phyloP scores from a whole-genome alignment of 2,329 filamentous ascomycete species.

The Xylariaceae sp. region DNA sequence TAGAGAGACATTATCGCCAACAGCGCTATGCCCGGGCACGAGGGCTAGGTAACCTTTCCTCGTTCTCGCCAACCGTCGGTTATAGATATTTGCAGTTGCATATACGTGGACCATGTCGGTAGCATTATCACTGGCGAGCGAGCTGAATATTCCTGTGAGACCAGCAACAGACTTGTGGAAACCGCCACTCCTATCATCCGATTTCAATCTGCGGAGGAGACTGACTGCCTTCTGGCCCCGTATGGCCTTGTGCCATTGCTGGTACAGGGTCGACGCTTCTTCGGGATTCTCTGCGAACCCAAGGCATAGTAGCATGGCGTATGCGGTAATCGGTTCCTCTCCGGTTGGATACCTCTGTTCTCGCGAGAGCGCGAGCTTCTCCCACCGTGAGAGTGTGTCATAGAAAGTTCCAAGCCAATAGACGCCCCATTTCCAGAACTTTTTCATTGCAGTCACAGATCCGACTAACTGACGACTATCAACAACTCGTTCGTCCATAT shows the following conservation, averaged over 20 bases:
- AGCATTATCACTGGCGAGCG: neutral
- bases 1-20: conserved; percentile 7
- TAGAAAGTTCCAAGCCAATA: neutral
- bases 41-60: neutral
- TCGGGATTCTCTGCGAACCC: neutral
- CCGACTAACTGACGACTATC: neutral
- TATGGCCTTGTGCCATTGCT: neutral
- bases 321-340: neutral
- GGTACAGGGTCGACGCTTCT: neutral
- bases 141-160: neutral
- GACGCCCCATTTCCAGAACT: neutral
- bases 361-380: conserved; percentile 2
- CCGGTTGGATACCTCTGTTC: conserved; percentile 5
- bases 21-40: neutral
- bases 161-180: neutral
- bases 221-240: neutral
- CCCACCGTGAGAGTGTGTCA: neutral
- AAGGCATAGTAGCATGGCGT: neutral
- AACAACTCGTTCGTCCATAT: neutral
- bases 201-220: neutral
- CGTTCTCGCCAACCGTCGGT: conserved; percentile 1
- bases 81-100: neutral
- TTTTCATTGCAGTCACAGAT: neutral
- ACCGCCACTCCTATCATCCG: neutral
- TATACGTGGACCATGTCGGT: neutral